Base-by-base conservation (phyloP, 176 grass and related monocot genomes). In the Thalia dealbata region DNA sequence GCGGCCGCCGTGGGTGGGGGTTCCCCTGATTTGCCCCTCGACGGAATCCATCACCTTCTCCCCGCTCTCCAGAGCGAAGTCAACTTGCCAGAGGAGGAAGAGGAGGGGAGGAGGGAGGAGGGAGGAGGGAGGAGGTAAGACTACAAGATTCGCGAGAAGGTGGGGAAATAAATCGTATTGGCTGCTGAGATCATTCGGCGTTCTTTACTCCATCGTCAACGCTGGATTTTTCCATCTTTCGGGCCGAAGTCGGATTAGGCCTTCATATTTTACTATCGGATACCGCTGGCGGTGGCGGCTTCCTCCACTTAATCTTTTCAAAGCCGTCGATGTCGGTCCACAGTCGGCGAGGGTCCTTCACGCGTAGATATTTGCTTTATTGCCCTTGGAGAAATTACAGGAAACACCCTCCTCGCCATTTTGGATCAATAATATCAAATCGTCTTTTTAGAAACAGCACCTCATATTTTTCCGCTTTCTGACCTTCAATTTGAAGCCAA, bases 1-100 rank as follows among this genome's bases (percentile, higher is more conserved):
- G 63, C 86, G 84, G 18, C 92, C 92, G 22, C 69, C 86, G 73
- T 92, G 84, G 44, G 89, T 96, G 23, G 59, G 80, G 59, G 79
- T 73, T 14, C 92, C 89, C 75, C 52, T 83, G 84, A 85, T 81
- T 76, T 92, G 89, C 12, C 82, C 85, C 0, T 84, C 83, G 32
- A 61, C 79, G 73, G 73, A 78, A 13, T 18, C 30, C 72, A 41
- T 29, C 2, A 10, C 26, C 72, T 52, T 21, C 54, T 21, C 54
- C 18, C 15, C 21, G 21, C 19, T 58, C 54, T 58, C 21, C 54
- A n/a, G 19, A 14, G 1, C 19, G 22, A 16, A 58, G 22, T 58
- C 22, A 58, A n/a, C 0, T 58, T 22, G 45, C 5, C 7, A 58
- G 54, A 19, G 19, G 52, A 56, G 18, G 52, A 56, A 21, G 52